These are phyloP conservation scores for Mollisia scopiformis DNA, from an alignment of 2,329 filamentous ascomycete species.

Conservation along the genomic window DNA sequence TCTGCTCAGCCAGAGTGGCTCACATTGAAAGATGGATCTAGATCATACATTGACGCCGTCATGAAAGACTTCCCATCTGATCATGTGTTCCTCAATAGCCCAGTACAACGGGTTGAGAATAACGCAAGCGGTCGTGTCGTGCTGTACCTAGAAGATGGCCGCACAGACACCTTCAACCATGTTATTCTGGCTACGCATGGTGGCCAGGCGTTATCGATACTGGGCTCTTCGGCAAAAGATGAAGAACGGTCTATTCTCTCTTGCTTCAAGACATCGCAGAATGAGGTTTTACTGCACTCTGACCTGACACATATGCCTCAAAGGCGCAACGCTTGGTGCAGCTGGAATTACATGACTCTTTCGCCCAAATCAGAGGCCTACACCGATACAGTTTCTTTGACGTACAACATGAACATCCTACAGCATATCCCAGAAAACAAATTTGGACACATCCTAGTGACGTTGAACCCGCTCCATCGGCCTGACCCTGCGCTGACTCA, in stretches of 20 bases:
- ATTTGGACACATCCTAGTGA: constrained; percentile 76
- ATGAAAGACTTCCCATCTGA: constrained; percentile 68
- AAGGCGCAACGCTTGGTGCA: constrained; percentile 67
- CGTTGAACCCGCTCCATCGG: constrained; percentile 73
- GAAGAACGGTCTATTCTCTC: constrained; percentile 67
- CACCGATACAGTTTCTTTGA: constrained; percentile 68
- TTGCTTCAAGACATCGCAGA: constrained; percentile 71
- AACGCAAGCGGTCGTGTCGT: constrained; percentile 58
- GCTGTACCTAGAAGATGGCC: constrained; percentile 56
- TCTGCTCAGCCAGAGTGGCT: constrained; percentile 70
- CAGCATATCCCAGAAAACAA: constrained; percentile 69
- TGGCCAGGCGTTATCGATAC: constrained; percentile 67
- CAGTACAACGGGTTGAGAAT: constrained; percentile 57
- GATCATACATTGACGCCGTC: constrained; percentile 74
- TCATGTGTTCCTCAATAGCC: constrained; percentile 68
- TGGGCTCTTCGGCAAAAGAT: not conserved
- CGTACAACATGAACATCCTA: constrained; percentile 84
- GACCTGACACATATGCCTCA: constrained; percentile 73
- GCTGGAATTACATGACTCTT: constrained; percentile 78
- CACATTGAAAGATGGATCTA: constrained; percentile 69
- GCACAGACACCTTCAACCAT: constrained; percentile 70
- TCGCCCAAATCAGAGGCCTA: constrained; percentile 44
- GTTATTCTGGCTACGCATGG: constrained; percentile 80
- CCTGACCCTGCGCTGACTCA: constrained; percentile 68
- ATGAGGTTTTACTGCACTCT: constrained; percentile 78